phyloP scores from a whole-genome alignment of 2,329 filamentous ascomycete species.

The Fusarium sp. region DNA sequence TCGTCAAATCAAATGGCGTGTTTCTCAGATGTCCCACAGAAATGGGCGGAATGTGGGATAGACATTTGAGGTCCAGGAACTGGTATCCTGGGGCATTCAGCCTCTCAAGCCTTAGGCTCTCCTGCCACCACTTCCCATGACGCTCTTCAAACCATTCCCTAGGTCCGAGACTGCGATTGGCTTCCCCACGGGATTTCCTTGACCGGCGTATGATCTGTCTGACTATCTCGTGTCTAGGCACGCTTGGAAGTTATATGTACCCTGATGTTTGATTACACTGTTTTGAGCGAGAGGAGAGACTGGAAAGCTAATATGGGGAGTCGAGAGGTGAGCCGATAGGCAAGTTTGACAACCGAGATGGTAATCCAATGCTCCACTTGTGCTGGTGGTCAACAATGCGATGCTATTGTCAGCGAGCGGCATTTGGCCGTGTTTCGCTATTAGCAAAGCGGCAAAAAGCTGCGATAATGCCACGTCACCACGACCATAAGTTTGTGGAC shows the following conservation, averaged over 20 bases:
- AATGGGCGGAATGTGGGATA: constrained; percentile 34
- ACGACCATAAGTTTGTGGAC: constrained; percentile 10
- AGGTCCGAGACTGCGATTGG: constrained; percentile 34
- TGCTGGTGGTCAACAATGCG: constrained; percentile 6
- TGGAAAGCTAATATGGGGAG: neutral
- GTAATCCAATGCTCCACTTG: constrained; percentile 2
- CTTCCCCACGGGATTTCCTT: constrained; percentile 32
- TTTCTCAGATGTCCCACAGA: constrained; percentile 22
- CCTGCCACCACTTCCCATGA: constrained; percentile 31
- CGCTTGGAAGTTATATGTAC: constrained; percentile 7
- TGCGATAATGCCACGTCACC: constrained; percentile 38
- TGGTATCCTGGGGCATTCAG: constrained; percentile 28
- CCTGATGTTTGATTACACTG: neutral
- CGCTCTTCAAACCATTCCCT: constrained; percentile 33
- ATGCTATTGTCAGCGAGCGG: constrained; percentile 21
- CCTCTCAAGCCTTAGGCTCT: constrained; percentile 21
- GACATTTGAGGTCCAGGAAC: constrained; percentile 13
- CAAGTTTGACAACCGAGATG: neutral
- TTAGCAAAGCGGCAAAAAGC: constrained; percentile 21
- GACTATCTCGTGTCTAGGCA: constrained; percentile 13
- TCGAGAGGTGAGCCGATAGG: constrained; percentile 5
- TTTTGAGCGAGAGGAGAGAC: neutral
- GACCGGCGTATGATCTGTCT: constrained; percentile 6
- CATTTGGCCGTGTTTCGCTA: constrained; percentile 28
- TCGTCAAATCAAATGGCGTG: constrained; percentile 34